These are phyloP conservation scores for Xylariales sp. DNA, from an alignment of 2,329 filamentous ascomycete genomes.

Conservation along the genomic window DNA sequence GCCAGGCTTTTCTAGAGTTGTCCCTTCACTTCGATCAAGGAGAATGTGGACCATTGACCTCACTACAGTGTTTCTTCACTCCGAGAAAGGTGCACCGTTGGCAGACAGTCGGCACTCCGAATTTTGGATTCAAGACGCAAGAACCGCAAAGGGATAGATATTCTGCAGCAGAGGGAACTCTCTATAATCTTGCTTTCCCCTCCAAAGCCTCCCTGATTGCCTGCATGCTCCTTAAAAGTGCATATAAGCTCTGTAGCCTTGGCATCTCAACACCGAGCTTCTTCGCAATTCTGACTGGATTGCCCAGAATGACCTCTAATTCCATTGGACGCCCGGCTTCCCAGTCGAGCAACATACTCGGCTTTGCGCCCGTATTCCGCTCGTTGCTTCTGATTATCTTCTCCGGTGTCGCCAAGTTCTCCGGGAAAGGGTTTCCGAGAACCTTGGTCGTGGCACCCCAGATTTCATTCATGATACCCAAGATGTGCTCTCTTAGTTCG, in stretches of 20 bases:
- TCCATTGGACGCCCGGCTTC: constrained; percentile 62
- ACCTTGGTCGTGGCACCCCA: constrained; percentile 59
- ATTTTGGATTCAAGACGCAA: too few species aligned
- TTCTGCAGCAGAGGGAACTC: too few species aligned
- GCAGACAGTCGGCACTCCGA: too few species aligned
- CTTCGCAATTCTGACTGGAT: constrained; percentile 62
- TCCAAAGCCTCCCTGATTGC: constrained; percentile 38
- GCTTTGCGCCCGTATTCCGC: constrained; percentile 59
- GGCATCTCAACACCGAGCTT: constrained; percentile 61
- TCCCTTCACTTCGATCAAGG: too few species aligned
- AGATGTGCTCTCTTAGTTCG: constrained; percentile 57
- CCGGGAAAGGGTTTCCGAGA: constrained; percentile 56
- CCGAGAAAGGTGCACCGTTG: too few species aligned
- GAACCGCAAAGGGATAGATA: too few species aligned
- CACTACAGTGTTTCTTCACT: too few species aligned
- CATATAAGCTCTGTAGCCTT: constrained; percentile 62
- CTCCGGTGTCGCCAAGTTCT: constrained; percentile 57
- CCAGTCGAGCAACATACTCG: constrained; percentile 68
- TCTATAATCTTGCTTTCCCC: constrained; percentile 31
- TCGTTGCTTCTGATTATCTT: constrained; percentile 58
- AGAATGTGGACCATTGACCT: too few species aligned
- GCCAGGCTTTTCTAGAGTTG: too few species aligned
- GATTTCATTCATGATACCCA: constrained; percentile 66
- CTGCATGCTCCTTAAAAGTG: constrained; percentile 59
- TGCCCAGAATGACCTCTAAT: constrained; percentile 68